phyloP scores from a whole-genome alignment of 106 monocot genomes.

The Posidonia australis region DNA sequence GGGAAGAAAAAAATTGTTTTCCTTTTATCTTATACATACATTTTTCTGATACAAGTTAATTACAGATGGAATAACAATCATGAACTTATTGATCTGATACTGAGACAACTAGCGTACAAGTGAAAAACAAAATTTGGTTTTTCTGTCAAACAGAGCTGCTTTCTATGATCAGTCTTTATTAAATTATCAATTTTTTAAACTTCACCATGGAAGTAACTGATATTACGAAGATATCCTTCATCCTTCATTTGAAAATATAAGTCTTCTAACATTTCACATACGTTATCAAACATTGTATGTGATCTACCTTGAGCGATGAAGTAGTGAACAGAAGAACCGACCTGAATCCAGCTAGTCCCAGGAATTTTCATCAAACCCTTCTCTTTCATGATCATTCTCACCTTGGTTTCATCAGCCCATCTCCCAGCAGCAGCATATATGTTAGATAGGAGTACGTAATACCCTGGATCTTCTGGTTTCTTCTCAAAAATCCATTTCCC shows the following conservation, averaged over 20 bases:
- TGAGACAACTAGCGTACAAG: no score
- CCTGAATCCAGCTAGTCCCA: slow-evolving; percentile 46
- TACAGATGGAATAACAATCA: no score
- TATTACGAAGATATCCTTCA: neutral
- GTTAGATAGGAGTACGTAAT: slow-evolving; percentile 45
- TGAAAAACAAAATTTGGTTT: no score
- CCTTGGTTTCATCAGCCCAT: slow-evolving; percentile 31
- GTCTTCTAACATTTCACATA: slow-evolving; percentile 1
- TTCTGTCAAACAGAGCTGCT: no score
- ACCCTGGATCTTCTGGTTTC: slow-evolving; percentile 41
- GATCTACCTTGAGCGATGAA: slow-evolving; percentile 22
- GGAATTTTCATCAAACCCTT: slow-evolving; percentile 39
- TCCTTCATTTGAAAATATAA: slow-evolving; percentile 10
- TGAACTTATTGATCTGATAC: no score
- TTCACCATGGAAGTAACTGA: neutral
- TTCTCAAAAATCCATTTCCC: slow-evolving; percentile 26
- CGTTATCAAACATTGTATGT: slow-evolving; percentile 1
- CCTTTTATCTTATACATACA: no score
- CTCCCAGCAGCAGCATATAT: slow-evolving; percentile 39
- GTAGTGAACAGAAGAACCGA: slow-evolving; percentile 19
- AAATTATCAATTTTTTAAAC: neutral
- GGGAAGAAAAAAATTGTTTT: no score
- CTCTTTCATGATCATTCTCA: slow-evolving; percentile 32
- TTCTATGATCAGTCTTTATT: neutral
- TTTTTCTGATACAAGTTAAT: no score